Evolutionary conservation across 768 basidiomycete species (phyloP), one percentile per base, ranked within the genome.

Genomic region (Pulveroboletus ravenelii): DNA sequence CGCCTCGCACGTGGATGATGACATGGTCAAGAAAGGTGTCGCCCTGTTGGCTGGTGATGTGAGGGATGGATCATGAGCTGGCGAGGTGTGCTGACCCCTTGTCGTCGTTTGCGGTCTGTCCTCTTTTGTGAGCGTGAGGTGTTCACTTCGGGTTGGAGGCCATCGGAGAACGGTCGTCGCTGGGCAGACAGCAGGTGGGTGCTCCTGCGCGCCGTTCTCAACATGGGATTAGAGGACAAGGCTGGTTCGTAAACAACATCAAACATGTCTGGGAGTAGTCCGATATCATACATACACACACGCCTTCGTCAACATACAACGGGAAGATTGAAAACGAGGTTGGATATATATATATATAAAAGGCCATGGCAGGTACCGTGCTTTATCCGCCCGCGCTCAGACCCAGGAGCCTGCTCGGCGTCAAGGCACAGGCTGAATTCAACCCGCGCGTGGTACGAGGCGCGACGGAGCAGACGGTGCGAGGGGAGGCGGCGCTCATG

Each of bases 1-100:
- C 91, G 59, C 76, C 89, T 51, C 86, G 78, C 18, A 93, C 74
- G 41, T 82, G 85, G n/a, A 93, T 75, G 39, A 92, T 73, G 47
- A 89, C 73, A 65, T 90, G 80, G 71, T 95, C 93, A 3, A 93
- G 74, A 60, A 93, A 96, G 0, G 78, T 73, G 61, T 86, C 82
- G 5, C 86, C 87, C 86, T 92, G 51, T 36, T 17, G 0, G 46
- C 40, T 47, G 48, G 39, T 46, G 52, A 51, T 40, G 57, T 53
- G 38, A 54, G 54, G 29, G 8, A 20, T 3, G 37, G 39, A 17
- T 20, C 7, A 23, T 9, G 23, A 17, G 1, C 5, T 34, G n/a
- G 35, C 3, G 31, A 41, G 14, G 1, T 12, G 56, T 0, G 10
- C 84, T 58, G 45, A 88, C 87, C 41, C 76, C 74, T 66, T 89